phyloP scores from a whole-genome alignment of 257 asterid species.

The Jacaranda mimosifolia region DNA sequence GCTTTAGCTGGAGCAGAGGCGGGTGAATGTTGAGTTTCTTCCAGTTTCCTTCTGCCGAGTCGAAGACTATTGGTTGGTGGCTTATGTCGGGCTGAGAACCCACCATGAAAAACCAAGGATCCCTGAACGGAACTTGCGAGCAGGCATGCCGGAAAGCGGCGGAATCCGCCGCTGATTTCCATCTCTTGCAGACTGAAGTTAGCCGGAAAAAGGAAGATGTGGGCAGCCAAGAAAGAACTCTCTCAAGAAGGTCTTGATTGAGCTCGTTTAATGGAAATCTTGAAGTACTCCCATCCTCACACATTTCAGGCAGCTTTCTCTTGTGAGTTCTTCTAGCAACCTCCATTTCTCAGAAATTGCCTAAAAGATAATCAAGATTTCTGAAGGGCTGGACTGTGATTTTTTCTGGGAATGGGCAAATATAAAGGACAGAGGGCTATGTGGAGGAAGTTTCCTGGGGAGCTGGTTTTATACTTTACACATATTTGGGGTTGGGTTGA shows the following conservation, averaged over 20 bases:
- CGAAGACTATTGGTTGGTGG: conserved; percentile 53
- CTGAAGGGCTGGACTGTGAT: neutral
- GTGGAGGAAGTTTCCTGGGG: conserved; percentile 36
- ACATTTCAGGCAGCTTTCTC: conserved; percentile 28
- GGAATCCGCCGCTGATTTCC: conserved; percentile 75
- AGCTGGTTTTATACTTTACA: conserved; percentile 27
- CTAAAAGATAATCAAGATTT: neutral
- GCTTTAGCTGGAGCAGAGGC: conserved; percentile 25
- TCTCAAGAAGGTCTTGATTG: conserved; percentile 86
- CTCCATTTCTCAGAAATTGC: conserved; percentile 47
- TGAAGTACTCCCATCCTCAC: conserved; percentile 19
- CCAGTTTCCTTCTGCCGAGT: conserved; percentile 69
- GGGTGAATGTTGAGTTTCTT: conserved; percentile 45
- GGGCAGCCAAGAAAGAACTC: conserved; percentile 85
- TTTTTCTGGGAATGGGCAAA: neutral
- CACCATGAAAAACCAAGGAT: conserved; percentile 87
- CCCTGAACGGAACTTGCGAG: conserved; percentile 58
- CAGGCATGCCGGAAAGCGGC: conserved; percentile 73
- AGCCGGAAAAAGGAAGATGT: conserved; percentile 66
- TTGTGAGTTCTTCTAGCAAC: conserved; percentile 34
- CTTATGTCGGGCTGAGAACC: conserved; percentile 44
- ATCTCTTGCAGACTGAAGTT: conserved; percentile 74
- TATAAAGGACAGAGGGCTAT: conserved; percentile 4
- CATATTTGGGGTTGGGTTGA: conserved; percentile 48
- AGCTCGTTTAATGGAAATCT: conserved; percentile 62